phyloP scores from a whole-genome alignment of 768 basidiomycete species.

The Peribolospora baueri region DNA sequence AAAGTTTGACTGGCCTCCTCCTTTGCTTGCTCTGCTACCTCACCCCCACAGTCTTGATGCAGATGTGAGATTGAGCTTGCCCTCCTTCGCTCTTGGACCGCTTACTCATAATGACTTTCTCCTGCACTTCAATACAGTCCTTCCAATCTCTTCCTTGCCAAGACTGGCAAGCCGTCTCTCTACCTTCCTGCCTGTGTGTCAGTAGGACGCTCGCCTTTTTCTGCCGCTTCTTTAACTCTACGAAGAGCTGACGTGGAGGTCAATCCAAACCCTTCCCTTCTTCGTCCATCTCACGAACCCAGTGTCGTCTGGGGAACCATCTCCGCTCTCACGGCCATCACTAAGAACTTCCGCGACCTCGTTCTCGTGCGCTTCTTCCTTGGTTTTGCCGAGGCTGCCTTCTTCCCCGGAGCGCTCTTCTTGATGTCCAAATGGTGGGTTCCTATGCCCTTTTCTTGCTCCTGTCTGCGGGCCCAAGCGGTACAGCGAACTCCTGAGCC shows the following conservation, averaged over 20 bases:
- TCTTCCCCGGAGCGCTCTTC: not conserved
- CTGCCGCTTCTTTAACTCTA: not conserved
- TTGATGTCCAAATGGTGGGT: not conserved
- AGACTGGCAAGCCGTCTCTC: constrained; percentile 15
- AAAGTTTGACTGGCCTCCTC: too few species aligned
- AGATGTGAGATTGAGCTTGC: not conserved
- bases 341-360: constrained; percentile 25
- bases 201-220: constrained; percentile 29
- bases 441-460: not conserved
- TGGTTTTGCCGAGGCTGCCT: not conserved
- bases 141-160: constrained; percentile 17
- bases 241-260: not conserved
- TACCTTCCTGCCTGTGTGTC: constrained; percentile 20
- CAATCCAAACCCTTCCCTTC: too few species aligned
- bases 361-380: constrained; percentile 10
- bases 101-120: not conserved
- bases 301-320: constrained; percentile 17
- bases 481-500: not conserved
- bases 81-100: not conserved
- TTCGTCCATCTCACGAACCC: too few species aligned
- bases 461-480: not conserved
- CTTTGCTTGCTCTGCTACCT: too few species aligned
- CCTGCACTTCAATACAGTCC: constrained; percentile 6
- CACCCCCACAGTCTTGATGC: constrained; percentile 2
- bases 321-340: constrained; percentile 25